Percentiles rank a stretch among this genome's conserved stretches.
phyloP scores from a whole-genome alignment of 2,329 filamentous ascomycete genomes.

The Penicillium concentricum region DNA sequence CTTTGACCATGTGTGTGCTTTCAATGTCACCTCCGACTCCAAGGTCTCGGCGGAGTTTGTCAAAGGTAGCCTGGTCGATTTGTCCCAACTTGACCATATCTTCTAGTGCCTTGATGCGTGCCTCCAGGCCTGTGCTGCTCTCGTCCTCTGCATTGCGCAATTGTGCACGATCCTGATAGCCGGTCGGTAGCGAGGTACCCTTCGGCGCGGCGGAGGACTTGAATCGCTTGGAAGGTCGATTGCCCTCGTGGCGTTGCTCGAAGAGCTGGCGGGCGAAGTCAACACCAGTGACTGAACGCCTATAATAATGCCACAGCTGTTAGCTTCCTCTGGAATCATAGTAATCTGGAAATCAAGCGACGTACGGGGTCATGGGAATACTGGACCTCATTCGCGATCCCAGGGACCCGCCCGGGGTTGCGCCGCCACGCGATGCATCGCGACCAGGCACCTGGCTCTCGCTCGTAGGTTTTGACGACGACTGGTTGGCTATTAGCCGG shows the following conservation, averaged over 20 bases:
- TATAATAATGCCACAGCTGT: slow-evolving; percentile 31
- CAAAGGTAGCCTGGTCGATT: slow-evolving; percentile 77
- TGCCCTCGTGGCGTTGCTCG: slow-evolving; percentile 61
- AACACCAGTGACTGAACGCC: slow-evolving; percentile 64
- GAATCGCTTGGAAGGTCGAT: slow-evolving; percentile 67
- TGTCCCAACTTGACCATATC: slow-evolving; percentile 78
- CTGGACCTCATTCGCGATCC: slow-evolving; percentile 76
- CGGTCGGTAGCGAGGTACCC: slow-evolving; percentile 73
- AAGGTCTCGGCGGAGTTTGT: slow-evolving; percentile 71
- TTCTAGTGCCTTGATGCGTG: slow-evolving; percentile 74
- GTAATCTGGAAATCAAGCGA: slow-evolving; percentile 14
- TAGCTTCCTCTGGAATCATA: background rate
- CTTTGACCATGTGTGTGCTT: slow-evolving; percentile 87
- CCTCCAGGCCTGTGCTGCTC: slow-evolving; percentile 54
- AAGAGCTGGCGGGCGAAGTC: slow-evolving; percentile 85
- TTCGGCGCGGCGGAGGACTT: slow-evolving; percentile 74
- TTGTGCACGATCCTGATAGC: slow-evolving; percentile 81
- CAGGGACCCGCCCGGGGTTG: slow-evolving; percentile 57
- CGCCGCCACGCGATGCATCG: slow-evolving; percentile 38
- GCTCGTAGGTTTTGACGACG: slow-evolving; percentile 21
- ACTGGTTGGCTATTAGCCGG: slow-evolving; percentile 65
- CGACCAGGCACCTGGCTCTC: slow-evolving; percentile 13
- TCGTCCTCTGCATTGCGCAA: slow-evolving; percentile 57
- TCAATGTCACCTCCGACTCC: slow-evolving; percentile 72
- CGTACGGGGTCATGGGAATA: slow-evolving; percentile 92